These are phyloP conservation scores for Phytophthora tubulina DNA, from an alignment of 352 stramenopile genomes.

Conservation along the genomic window DNA sequence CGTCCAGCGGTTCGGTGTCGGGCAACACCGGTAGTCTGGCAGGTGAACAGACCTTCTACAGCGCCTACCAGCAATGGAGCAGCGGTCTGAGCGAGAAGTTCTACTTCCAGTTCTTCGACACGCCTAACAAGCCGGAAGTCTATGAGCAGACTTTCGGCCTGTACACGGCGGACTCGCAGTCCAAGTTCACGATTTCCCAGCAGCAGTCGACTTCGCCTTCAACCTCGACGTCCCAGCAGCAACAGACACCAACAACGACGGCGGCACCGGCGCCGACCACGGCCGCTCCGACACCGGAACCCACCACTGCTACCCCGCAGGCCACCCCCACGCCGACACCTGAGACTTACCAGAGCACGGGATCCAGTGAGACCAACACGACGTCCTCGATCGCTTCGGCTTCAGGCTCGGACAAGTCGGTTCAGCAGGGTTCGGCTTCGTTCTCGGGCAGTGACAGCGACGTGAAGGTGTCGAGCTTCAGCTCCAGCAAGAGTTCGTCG, in stretches of 20 bases:
- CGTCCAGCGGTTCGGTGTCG: constrained; percentile 42
- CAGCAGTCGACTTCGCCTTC: constrained; percentile 18
- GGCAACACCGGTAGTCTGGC: constrained; percentile 52
- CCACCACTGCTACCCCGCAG: constrained; percentile 19
- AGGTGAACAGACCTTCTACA: constrained; percentile 59
- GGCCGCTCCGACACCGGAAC: constrained; percentile 13
- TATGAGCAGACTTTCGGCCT: constrained; percentile 73
- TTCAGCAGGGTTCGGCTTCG: constrained; percentile 21
- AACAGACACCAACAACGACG: constrained; percentile 22
- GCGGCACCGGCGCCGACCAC: constrained; percentile 14
- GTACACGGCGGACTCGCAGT: constrained; percentile 46
- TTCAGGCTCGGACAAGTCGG: constrained; percentile 24
- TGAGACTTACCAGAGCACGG: constrained; percentile 33
- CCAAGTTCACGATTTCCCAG: constrained; percentile 64
- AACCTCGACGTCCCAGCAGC: constrained; percentile 29
- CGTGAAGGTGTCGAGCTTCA: constrained; percentile 34
- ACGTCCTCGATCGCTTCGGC: constrained; percentile 24
- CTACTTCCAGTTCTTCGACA: constrained; percentile 88
- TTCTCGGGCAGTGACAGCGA: constrained; percentile 27
- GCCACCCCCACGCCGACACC: constrained; percentile 17
- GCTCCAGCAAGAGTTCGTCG: constrained; percentile 19
- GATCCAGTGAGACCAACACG: constrained; percentile 26
- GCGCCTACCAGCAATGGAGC: constrained; percentile 71
- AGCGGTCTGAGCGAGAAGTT: constrained; percentile 59
- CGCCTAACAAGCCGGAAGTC: constrained; percentile 44